Conservation (phyloP, 208 protist species). For the Trypanosoma avium region DNA sequence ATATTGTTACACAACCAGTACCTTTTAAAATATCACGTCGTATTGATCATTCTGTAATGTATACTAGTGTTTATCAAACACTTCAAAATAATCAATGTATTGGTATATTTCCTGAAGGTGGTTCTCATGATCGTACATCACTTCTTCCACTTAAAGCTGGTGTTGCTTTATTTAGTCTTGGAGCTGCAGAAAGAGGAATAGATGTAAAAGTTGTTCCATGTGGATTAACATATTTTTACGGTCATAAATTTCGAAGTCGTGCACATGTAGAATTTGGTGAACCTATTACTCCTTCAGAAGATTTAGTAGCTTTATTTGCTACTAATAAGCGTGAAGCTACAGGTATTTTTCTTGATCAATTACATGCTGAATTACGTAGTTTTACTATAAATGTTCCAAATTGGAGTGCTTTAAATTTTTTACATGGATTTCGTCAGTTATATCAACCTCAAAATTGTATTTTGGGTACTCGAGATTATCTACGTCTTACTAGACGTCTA, state of each 20-base stretch:
- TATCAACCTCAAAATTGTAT: constrained; percentile 85
- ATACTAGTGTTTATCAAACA: constrained; percentile 87
- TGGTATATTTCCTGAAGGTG: constrained; percentile 96
- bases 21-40: constrained; percentile 77
- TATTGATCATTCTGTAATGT: constrained; percentile 92
- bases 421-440: constrained; percentile 89
- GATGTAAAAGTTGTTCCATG: constrained; percentile 86
- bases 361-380: constrained; percentile 75
- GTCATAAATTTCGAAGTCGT: constrained; percentile 90
- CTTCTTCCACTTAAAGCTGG: constrained; percentile 95
- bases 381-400: constrained; percentile 92
- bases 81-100: constrained; percentile 84
- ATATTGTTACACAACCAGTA: constrained; percentile 40
- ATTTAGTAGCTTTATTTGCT: constrained; percentile 70
- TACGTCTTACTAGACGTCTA: constrained; percentile 84
- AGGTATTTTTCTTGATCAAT: constrained; percentile 72
- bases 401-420: constrained; percentile 85
- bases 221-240: constrained; percentile 92
- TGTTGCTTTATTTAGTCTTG: constrained; percentile 93
- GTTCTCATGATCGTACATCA: constrained; percentile 93
- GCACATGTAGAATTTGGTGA: constrained; percentile 90
- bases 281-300: constrained; percentile 68
- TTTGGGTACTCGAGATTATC: constrained; percentile 74
- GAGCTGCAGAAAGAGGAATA: constrained; percentile 81
- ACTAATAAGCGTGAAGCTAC: constrained; percentile 83